These are phyloP conservation scores for Euphorbia peplus DNA, from an alignment of 345 rosid genomes.

Conservation along the genomic window DNA sequence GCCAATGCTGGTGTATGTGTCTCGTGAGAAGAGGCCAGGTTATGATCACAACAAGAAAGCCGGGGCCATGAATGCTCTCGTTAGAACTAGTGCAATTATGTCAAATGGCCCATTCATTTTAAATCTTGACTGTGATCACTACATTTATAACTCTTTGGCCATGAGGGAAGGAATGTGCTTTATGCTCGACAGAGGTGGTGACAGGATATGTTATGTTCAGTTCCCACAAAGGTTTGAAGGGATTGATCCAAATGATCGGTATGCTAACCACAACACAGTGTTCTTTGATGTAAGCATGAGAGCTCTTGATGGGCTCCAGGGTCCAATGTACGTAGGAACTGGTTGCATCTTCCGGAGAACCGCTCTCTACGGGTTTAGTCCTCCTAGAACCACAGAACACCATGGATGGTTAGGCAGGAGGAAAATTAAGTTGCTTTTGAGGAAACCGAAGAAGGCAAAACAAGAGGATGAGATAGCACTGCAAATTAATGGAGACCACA, in stretches of 20 bases:
- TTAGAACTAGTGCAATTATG: conserved; percentile 37
- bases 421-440: conserved; percentile 52
- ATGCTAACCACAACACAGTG: conserved; percentile 33
- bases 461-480: conserved; percentile 48
- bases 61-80: conserved; percentile 36
- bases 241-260: conserved; percentile 36
- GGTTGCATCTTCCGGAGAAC: conserved; percentile 37
- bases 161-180: conserved; percentile 36
- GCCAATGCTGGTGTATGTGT: conserved; percentile 33
- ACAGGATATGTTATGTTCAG: conserved; percentile 30
- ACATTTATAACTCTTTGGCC: conserved; percentile 32
- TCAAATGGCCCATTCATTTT: conserved; percentile 34
- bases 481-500: conserved; percentile 39
- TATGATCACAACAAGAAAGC: conserved; percentile 38
- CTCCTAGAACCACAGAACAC: conserved; percentile 71
- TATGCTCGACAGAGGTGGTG: conserved; percentile 38
- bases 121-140: conserved; percentile 35
- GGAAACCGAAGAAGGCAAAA: conserved; percentile 47
- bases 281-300: conserved; percentile 39
- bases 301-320: conserved; percentile 34
- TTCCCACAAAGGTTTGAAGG: conserved; percentile 39
- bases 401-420: conserved; percentile 68
- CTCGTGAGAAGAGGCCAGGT: conserved; percentile 31
- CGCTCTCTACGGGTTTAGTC: conserved; percentile 47
- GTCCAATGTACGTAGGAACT: conserved; percentile 35